Base-by-base conservation (phyloP, 345 rosid species). In the Microcos paniculata region DNA sequence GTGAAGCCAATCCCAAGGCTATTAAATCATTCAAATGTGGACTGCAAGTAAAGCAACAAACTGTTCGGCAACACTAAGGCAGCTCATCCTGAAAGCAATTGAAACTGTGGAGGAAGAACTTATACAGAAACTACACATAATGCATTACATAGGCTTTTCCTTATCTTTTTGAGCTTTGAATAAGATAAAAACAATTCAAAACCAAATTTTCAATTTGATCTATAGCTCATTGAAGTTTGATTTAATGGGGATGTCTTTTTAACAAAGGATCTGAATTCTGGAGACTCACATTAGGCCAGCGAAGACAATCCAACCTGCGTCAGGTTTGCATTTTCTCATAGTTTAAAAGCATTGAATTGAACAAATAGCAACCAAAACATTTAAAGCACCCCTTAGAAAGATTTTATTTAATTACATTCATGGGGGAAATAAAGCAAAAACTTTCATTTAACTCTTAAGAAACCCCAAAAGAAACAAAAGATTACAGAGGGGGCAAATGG, bases 331-430 rank as follows among this genome's bases (percentile, higher is more conserved):
- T 6, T 65, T 18, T 40, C 48, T 16, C 21, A 51, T 24, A 21
- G 6, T 42, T 65, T 21, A 3, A 65, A 19, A n/a, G 62, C 28
- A 70, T 55, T 7, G 12, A 51, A 31, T 35, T 0, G n/a, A n/a
- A n/a, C n/a, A 46, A 23, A 19, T 13, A 14, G 33, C 33, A 46
- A 45, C 31, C 33, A 13, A 66, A n/a, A 14, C 30, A 48, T 23
- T 53, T 19, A 62, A 56, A 62, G 53, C 0, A 57, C 16, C 21
- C 24, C 40, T 52, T 26, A 40, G 11, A 11, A 45, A 28, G 46
- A 43, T 23, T 26, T 81, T 77, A 83, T 82, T 78, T 83, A 81
- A 19, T 81, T 80, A 82, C 83, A 78, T 19, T 19, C 24, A 18
- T n/a, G n/a, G 12, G 52, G 53, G 53, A 14, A 23, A 46, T 57